These are phyloP conservation scores for Lentinula sp. DNA, from an alignment of 768 basidiomycete species.

Conservation along the genomic window DNA sequence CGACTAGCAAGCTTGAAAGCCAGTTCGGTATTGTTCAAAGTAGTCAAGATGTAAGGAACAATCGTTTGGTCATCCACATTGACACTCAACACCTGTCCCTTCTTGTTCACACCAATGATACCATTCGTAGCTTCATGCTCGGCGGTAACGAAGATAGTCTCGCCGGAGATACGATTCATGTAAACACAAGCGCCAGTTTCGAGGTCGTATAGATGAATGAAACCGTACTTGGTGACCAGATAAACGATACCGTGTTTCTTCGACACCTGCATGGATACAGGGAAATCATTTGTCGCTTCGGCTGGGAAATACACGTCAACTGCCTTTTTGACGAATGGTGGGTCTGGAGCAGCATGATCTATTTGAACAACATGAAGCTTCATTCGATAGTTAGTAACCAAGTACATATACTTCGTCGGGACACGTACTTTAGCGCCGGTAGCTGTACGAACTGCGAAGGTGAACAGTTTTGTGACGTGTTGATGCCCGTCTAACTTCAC, in stretches of 20 bases:
- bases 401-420: not conserved
- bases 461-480: conserved; percentile 83
- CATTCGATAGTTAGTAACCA: not conserved
- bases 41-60: conserved; percentile 89
- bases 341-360: conserved; percentile 89
- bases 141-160: conserved; percentile 98
- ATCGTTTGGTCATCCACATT: conserved; percentile 95
- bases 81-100: conserved; percentile 96
- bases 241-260: conserved; percentile 95
- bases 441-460: conserved; percentile 94
- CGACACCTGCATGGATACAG: conserved; percentile 99
- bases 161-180: conserved; percentile 99
- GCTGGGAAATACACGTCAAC: conserved; percentile 99
- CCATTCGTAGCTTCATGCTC: conserved; percentile 92
- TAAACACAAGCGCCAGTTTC: conserved; percentile 97
- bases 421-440: conserved; percentile 87
- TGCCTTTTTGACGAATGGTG: conserved; percentile 93
- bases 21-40: conserved; percentile 94
- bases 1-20: conserved; percentile 97
- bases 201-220: conserved; percentile 98
- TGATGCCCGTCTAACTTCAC: conserved; percentile 87
- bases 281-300: conserved; percentile 97
- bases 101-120: conserved; percentile 99
- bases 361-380: conserved; percentile 98
- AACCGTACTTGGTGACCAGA: conserved; percentile 97